Conservation (phyloP, 306 rosid genomes). For the Aeschynomene evenia region DNA sequence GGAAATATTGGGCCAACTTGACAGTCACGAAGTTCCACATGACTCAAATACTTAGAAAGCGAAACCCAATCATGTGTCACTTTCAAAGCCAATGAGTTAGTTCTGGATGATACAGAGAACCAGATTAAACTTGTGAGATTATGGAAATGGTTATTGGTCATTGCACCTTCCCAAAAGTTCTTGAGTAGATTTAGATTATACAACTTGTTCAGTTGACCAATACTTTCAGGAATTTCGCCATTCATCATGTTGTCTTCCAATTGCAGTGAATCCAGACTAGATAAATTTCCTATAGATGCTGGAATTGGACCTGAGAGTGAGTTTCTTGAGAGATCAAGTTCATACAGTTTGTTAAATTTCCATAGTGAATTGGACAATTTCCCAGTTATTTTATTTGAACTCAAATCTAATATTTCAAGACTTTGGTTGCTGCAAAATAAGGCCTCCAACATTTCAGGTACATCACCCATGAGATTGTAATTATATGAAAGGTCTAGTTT, state of each 20-base stretch:
- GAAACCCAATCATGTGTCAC: constrained; percentile 11
- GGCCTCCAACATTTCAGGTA: constrained; percentile 8
- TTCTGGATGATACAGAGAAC: constrained; percentile 2
- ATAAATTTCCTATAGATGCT: constrained; percentile 10
- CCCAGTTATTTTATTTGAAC: not conserved
- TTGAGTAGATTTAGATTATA: not conserved
- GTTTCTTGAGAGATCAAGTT: constrained; percentile 2
- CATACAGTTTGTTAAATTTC: not conserved
- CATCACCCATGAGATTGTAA: not conserved
- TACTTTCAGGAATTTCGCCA: constrained; percentile 25
- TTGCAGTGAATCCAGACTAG: not conserved
- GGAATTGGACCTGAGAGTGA: constrained; percentile 14
- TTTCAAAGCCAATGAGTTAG: not conserved
- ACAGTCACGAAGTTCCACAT: not conserved
- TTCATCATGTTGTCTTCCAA: not conserved
- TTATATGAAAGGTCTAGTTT: not conserved
- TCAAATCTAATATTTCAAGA: not conserved
- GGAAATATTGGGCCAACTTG: constrained; percentile 24
- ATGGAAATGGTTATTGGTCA: constrained; percentile 12
- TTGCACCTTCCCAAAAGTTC: constrained; percentile 20
- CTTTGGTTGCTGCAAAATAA: constrained; percentile 22
- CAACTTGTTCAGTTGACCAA: constrained; percentile 6
- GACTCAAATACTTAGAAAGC: not conserved
- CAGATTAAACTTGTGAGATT: not conserved
- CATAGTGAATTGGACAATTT: not conserved